Conservation (phyloP, 805 yeast species). For the Saturnispora sanitii region DNA sequence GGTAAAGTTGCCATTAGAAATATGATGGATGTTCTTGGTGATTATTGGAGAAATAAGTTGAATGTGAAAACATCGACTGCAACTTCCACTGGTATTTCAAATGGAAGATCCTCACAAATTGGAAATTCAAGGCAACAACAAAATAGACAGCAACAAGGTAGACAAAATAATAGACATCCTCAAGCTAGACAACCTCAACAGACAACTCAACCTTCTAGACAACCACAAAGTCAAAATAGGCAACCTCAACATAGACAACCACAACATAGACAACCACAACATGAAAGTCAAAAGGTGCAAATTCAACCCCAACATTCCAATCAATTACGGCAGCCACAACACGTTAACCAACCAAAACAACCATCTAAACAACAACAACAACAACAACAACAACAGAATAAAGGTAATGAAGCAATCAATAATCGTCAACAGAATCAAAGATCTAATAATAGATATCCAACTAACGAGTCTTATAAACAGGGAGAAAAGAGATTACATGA, state of each 20-base stretch:
- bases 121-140: too few relatives aligned
- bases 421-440: not conserved
- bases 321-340: not conserved
- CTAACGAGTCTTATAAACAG: too few relatives aligned
- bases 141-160: too few relatives aligned
- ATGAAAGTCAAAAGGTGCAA: too few relatives aligned
- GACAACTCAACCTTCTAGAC: not conserved
- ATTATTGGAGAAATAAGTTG: constrained; percentile 6
- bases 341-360: constrained; percentile 20
- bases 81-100: too few relatives aligned
- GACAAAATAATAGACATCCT: too few relatives aligned
- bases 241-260: not conserved
- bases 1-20: constrained; percentile 8
- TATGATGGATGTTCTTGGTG: constrained; percentile 4
- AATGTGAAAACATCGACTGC: too few relatives aligned
- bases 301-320: not conserved
- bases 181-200: too few relatives aligned
- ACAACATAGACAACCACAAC: not conserved
- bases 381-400: constrained; percentile 2
- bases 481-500: not conserved
- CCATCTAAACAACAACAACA: not conserved
- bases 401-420: not conserved
- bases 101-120: too few relatives aligned
- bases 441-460: not conserved
- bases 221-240: not conserved